A percentile compares a stretch with the other conserved stretches of the same genome.
These are phyloP conservation scores for Helicostylum pulchrum DNA, from an alignment of 192 early-diverging fungal genomes.

Conservation along the genomic window DNA sequence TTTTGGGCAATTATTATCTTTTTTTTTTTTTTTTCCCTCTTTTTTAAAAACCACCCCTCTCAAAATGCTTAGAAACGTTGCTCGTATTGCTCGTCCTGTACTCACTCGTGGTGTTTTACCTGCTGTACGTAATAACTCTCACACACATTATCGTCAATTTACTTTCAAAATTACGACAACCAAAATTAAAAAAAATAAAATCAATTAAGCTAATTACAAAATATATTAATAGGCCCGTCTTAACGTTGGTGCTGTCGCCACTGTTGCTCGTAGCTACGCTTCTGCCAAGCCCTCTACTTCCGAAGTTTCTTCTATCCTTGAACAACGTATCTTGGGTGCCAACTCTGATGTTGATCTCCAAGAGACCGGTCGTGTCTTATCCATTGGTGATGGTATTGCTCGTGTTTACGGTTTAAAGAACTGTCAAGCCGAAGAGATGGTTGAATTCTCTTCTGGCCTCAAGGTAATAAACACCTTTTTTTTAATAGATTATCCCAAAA, in stretches of 20 bases:
- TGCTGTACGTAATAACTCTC: slow-evolving; percentile 43
- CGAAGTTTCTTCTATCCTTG: slow-evolving; percentile 97
- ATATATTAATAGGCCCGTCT: slow-evolving; percentile 40
- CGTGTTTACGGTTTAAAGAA: slow-evolving; percentile 99
- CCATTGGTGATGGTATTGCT: slow-evolving; percentile 99
- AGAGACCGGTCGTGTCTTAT: slow-evolving; percentile 98
- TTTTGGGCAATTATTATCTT: too few species aligned
- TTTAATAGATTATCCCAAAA: too few species aligned
- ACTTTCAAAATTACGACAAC: not conserved
- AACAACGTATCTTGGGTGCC: slow-evolving; percentile 93
- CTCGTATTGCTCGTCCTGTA: slow-evolving; percentile 48
- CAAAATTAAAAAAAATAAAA: not conserved
- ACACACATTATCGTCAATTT: too few species aligned
- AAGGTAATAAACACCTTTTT: too few species aligned
- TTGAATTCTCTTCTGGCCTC: slow-evolving; percentile 99
- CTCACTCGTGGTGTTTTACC: slow-evolving; percentile 45
- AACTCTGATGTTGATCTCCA: slow-evolving; percentile 83
- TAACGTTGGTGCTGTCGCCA: slow-evolving; percentile 52
- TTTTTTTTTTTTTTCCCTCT: too few species aligned
- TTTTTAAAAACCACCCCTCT: too few species aligned
- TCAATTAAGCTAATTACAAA: not conserved
- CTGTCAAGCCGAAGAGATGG: slow-evolving; percentile 99
- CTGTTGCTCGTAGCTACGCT: slow-evolving; percentile 53
- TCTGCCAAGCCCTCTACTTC: slow-evolving; percentile 71
- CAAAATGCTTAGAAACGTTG: slow-evolving; percentile 52